Conservation (phyloP, 306 rosid genomes). For the Vigna mungo region DNA sequence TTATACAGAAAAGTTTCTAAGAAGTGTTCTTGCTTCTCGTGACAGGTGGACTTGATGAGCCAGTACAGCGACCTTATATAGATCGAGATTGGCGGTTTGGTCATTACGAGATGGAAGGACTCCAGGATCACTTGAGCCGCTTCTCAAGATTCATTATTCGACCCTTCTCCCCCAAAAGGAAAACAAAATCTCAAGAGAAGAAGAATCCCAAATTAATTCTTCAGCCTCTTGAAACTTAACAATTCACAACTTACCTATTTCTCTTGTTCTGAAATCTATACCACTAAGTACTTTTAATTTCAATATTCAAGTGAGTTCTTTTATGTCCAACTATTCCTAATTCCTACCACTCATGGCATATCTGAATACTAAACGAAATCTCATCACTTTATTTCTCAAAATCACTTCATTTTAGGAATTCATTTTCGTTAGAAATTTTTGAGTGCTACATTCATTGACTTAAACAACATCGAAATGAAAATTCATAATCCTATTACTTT, state of each 20-base stretch:
- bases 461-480: too few relatives aligned
- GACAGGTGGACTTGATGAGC: constrained; percentile 92
- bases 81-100: constrained; percentile 96
- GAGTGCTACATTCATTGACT: too few relatives aligned
- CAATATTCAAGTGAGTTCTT: background rate
- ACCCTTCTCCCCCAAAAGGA: constrained; percentile 54
- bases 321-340: background rate
- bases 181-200: constrained; percentile 55
- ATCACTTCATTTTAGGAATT: background rate
- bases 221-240: constrained; percentile 62
- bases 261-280: background rate
- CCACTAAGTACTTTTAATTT: constrained; percentile 5
- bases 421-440: too few relatives aligned
- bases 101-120: constrained; percentile 92
- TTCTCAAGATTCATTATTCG: constrained; percentile 61
- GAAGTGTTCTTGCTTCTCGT: constrained; percentile 30
- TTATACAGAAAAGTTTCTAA: constrained; percentile 24
- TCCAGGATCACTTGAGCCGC: constrained; percentile 80
- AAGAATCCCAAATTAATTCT: constrained; percentile 57
- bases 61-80: constrained; percentile 70
- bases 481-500: too few relatives aligned
- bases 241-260: constrained; percentile 29
- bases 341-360: background rate
- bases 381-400: constrained; percentile 16
- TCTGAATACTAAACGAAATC: background rate